Base-by-base conservation (phyloP, 2,329 filamentous ascomycete genomes). In the Xylariaceae sp. region DNA sequence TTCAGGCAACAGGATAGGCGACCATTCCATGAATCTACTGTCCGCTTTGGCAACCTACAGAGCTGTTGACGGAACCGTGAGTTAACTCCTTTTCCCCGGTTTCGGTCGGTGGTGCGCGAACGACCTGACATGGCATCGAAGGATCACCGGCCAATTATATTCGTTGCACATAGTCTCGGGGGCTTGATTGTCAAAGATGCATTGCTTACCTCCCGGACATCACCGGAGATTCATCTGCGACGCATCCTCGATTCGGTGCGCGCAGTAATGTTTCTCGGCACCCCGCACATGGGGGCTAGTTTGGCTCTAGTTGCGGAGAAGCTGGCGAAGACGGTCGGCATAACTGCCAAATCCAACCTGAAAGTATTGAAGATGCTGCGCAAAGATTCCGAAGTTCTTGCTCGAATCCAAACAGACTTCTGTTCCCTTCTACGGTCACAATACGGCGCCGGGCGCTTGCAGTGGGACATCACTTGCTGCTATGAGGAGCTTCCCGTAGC, bases 161-260 rank as follows among this genome's bases (percentile, higher is more conserved):
- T 48, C 36, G 12, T 48, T 19, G 38, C 38, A 7, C 45, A 48
- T 29, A 48, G 45, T 23, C 20, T 48, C 2, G 41, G 45, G 5
- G 45, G 45, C 1, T 22, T 48, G 17, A 41, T 48, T 17, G 41
- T 44, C n/a, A 44, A 44, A 33, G 37, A 44, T 23, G 41, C 45
- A 14, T 40, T 48, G 17, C 37, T 44, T 2, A 35, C 22, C 14
- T 48, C 45, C 2, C 25, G 41, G 14, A 41, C 23, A 14, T 40
- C 37, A 32, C 37, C 41, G 3, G 41, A 44, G 22, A 20, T 20
- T 11, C 45, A 48, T 16, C 27, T 44, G n/a, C 20, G 34, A 14
- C 36, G 19, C 4, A 44, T 44, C 19, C 12, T 44, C 2, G 45
- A 41, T 16, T 48, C 29, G 10, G 14, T 22, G 10, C 33, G 19